Evolutionary conservation across 2,329 filamentous ascomycete species (phyloP), one percentile per base, ranked within the genome.

Genomic region (Neoascochyta sp.): DNA sequence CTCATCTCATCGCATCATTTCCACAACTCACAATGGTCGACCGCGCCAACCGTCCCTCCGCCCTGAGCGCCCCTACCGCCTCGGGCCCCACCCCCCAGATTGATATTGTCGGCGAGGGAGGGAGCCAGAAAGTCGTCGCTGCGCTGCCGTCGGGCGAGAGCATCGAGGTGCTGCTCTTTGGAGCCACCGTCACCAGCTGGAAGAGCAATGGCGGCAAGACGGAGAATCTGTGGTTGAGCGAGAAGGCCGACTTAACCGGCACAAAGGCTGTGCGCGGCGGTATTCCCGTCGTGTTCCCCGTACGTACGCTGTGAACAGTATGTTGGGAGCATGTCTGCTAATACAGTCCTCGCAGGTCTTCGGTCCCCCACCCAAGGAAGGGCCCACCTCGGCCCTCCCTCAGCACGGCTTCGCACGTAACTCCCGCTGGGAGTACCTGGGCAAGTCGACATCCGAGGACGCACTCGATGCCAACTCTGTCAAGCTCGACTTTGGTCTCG

Each of bases 351-450:
- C 15, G 8, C 35, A 88, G 87, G 80, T 89, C 60, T 98, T 98
- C 60, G 92, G 92, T 16, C 58, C 58, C 20, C 83, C 83, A 22
- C 78, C 83, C 9, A 81, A 85, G 29, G 73, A 81, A 46, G 81
- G 89, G 62, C 74, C 83, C n/a, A 92, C 87, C 16, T 78, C 78
- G 29, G 70, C 77, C 45, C 82, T 98, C 15, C 82, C 89, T 3
- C 89, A 95, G 67, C 92, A 96, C 69, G 92, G 92, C 47, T 94
- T 98, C 65, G 92, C 90, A 21, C 86, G 92, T 50, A 89, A 78
- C 56, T 85, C 82, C 24, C 77, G 77, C 41, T 98, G 92, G 92
- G 89, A 96, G 64, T 95, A 92, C 62, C 74, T 98, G 29, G 89
- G 89, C 57, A 93, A 90, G 67, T 86, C 82, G 5, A 81, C 76